phyloP scores from a whole-genome alignment of 495 filamentous ascomycete genomes.

The Tuber brumale region DNA sequence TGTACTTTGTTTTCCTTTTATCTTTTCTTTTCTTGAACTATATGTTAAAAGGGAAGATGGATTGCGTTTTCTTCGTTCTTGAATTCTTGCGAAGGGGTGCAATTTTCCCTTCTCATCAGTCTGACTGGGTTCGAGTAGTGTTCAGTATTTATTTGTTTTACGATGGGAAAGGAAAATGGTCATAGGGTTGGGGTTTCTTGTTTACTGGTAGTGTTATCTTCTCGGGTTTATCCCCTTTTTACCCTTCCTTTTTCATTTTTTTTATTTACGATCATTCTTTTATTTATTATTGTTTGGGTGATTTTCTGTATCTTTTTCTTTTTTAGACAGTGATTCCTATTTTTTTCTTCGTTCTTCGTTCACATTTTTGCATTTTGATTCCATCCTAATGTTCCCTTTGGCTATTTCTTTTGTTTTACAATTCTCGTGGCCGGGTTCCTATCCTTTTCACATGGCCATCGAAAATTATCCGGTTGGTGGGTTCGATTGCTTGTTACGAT shows the following conservation, averaged over 20 bases:
- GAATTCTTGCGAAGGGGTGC: conserved; percentile 17
- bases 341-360: conserved; percentile 18
- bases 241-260: conserved; percentile 42
- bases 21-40: conserved; percentile 36
- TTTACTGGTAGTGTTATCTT: conserved; percentile 11
- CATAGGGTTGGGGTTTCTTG: conserved; percentile 39
- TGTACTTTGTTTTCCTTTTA: conserved; percentile 26
- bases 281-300: conserved; percentile 20
- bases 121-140: conserved; percentile 23
- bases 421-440: conserved; percentile 11
- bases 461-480: not conserved
- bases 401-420: conserved; percentile 19
- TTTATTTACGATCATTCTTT: conserved; percentile 25
- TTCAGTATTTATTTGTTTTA: conserved; percentile 39
- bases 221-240: conserved; percentile 11
- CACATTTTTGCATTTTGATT: conserved; percentile 9
- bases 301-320: conserved; percentile 36
- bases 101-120: conserved; percentile 30
- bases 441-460: conserved; percentile 5
- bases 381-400: conserved; percentile 10
- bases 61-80: conserved; percentile 26
- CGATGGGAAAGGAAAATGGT: conserved; percentile 46
- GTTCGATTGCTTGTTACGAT: conserved; percentile 4
- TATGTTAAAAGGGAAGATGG: conserved; percentile 41
- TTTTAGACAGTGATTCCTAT: conserved; percentile 30